Evolutionary conservation across 371 early-diverging fungal species (phyloP).

Genomic region (Rhizomucor pusillus): DNA sequence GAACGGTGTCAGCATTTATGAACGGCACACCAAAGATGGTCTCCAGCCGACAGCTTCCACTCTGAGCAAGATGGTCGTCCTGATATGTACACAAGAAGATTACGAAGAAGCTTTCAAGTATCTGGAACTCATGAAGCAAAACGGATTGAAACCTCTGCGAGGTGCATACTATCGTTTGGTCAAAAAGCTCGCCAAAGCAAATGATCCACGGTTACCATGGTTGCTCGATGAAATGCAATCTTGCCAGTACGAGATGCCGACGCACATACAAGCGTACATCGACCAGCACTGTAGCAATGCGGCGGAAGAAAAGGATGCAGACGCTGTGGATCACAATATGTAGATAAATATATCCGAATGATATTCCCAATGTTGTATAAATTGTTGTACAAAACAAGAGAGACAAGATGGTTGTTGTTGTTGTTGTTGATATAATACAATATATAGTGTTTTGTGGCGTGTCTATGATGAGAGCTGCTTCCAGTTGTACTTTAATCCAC

Average conservation of each 20-base stretch:
- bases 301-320: background rate
- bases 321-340: conserved; percentile 49
- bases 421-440: too few relatives aligned
- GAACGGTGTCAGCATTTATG: conserved; percentile 46
- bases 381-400: too few relatives aligned
- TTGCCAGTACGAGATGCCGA: conserved; percentile 48
- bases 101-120: conserved; percentile 78
- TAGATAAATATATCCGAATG: conserved; percentile 32
- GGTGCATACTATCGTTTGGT: conserved; percentile 59
- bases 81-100: conserved; percentile 54
- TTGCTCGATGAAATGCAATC: conserved; percentile 71
- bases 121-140: conserved; percentile 70
- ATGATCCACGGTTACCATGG: conserved; percentile 61
- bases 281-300: conserved; percentile 2
- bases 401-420: too few relatives aligned
- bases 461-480: conserved; percentile 8
- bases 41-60: conserved; percentile 44
- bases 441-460: too few relatives aligned
- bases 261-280: conserved; percentile 8
- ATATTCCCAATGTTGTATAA: too few relatives aligned
- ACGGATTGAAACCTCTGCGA: conserved; percentile 55
- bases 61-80: conserved; percentile 58
- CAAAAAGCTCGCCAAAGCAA: conserved; percentile 54
- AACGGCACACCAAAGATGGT: conserved; percentile 1
- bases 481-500: conserved; percentile 33